Conservation (phyloP, 2,329 filamentous ascomycete genomes). For the Lachnum nothofagi region DNA sequence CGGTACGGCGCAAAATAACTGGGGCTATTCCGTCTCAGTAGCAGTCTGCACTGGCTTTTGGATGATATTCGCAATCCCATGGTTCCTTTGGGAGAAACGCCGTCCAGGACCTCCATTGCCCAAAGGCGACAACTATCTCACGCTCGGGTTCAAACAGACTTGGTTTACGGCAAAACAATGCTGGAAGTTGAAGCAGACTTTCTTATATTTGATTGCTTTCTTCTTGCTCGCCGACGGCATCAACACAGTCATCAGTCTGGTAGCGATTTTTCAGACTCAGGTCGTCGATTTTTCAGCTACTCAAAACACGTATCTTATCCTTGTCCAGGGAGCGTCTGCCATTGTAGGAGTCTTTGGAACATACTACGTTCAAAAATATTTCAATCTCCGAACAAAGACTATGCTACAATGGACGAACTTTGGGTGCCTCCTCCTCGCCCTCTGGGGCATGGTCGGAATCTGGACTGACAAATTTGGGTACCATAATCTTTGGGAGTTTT, state of each 20-base stretch:
- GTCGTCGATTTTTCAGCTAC: slow-evolving; percentile 29
- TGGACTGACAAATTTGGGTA: slow-evolving; percentile 29
- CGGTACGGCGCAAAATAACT: slow-evolving; percentile 26
- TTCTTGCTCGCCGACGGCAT: slow-evolving; percentile 31
- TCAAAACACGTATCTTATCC: slow-evolving; percentile 28
- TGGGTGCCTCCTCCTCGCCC: slow-evolving; percentile 22
- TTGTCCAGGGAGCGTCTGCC: slow-evolving; percentile 25
- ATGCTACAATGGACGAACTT: slow-evolving; percentile 30
- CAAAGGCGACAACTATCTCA: slow-evolving; percentile 27
- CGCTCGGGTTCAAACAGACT: slow-evolving; percentile 30
- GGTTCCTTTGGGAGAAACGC: slow-evolving; percentile 32
- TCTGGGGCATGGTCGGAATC: slow-evolving; percentile 32
- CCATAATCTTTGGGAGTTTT: slow-evolving; percentile 32
- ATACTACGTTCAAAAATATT: slow-evolving; percentile 26
- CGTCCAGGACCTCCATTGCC: slow-evolving; percentile 30
- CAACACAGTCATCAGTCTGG: slow-evolving; percentile 24
- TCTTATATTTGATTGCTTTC: slow-evolving; percentile 29
- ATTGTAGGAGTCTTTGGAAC: slow-evolving; percentile 24
- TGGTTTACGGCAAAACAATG: slow-evolving; percentile 27
- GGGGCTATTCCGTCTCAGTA: slow-evolving; percentile 30
- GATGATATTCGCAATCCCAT: slow-evolving; percentile 30
- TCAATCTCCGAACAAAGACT: slow-evolving; percentile 28
- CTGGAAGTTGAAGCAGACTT: slow-evolving; percentile 29
- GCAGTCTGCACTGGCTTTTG: slow-evolving; percentile 31
- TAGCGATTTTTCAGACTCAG: slow-evolving; percentile 29